A percentile compares a stretch with the other conserved stretches of the same genome.
Evolutionary conservation across 2,329 filamentous ascomycete species (phyloP).

Genomic region (Raffaelea deltoideospora): DNA sequence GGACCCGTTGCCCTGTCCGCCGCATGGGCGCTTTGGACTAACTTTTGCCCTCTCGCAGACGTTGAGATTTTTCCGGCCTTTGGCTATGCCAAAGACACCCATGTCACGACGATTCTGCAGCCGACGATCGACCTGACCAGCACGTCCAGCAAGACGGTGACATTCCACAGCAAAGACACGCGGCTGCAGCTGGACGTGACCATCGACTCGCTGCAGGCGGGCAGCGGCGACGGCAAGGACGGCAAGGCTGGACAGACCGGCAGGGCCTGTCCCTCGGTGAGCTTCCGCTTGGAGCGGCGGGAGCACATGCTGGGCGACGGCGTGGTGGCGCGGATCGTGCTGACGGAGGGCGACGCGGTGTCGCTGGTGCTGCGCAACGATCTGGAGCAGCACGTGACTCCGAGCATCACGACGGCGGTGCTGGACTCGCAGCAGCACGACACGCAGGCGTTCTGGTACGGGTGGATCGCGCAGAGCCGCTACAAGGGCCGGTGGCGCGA

Average conservation of each 20-base stretch:
- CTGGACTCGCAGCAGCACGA: conserved; percentile 50
- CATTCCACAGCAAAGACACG: conserved; percentile 42
- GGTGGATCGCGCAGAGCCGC: conserved; percentile 55
- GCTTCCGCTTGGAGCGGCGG: conserved; percentile 37
- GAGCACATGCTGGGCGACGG: conserved; percentile 44
- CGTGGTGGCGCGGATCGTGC: conserved; percentile 40
- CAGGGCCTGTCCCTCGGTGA: conserved; percentile 31
- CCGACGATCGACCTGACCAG: conserved; percentile 21
- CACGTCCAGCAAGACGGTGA: conserved; percentile 40
- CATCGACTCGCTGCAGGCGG: conserved; percentile 30
- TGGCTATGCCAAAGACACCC: conserved; percentile 49
- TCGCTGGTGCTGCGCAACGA: conserved; percentile 56
- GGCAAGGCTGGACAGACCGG: conserved; percentile 27
- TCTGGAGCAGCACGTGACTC: conserved; percentile 38
- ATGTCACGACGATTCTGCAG: conserved; percentile 41
- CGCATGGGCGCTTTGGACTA: no score
- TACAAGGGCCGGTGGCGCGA: conserved; percentile 62
- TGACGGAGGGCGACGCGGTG: conserved; percentile 52
- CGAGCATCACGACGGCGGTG: conserved; percentile 39
- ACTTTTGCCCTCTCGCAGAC: conserved; percentile 21
- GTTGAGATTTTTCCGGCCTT: conserved; percentile 61
- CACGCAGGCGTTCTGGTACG: conserved; percentile 57
- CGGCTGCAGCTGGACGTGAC: conserved; percentile 54
- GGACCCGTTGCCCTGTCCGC: not conserved
- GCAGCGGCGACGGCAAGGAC: not conserved